Base-by-base conservation (phyloP, 2,329 filamentous ascomycete species). In the Colletotrichum sp. region DNA sequence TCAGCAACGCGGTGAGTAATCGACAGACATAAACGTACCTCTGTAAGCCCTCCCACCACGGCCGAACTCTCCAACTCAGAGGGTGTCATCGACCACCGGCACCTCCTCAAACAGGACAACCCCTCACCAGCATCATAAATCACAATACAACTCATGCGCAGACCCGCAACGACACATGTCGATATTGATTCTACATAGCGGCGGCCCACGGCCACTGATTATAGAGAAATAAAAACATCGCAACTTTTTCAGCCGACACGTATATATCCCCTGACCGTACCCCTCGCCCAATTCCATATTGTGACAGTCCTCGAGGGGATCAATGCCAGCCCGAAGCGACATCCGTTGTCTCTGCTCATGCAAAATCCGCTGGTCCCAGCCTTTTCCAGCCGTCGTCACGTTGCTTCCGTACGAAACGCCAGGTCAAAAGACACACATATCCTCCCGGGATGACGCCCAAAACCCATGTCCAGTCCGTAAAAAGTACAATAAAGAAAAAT, bases 111-210 rank as follows among this genome's bases (percentile, higher is more conserved):
- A 71, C 25, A 27, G 68, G 68, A 71, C 28, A 66, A 25, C 65
- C 65, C 30, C 65, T 55, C 44, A n/a, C 39, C 22, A 1, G 2
- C 39, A 57, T 52, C 48, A 68, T n/a, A 30, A 28, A 25, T 66
- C 39, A 52, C 27, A 48, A 28, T 5, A 30, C n/a, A 28, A 28
- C 25, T 52, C 25, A 30, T 22, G 39, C 34, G 22, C 34, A 27
- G n/a, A 48, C 63, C 39, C 44, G 44, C 59, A 71, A 61, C 48
- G 52, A 60, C 60, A 39, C 15, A 71, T 66, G 60, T 63, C 48
- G 27, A 73, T 36, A 75, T 73, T 75, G 73, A 68, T 75, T 75
- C 73, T 75, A 68, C 73, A 72, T 67, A 68, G 34, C 67, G 57
- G 48, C 25, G 27, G 39, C 64, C 39, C 8, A 34, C 25, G 61